Base-by-base conservation (phyloP, 495 filamentous ascomycete species). In the Penicillium pancosmium region DNA sequence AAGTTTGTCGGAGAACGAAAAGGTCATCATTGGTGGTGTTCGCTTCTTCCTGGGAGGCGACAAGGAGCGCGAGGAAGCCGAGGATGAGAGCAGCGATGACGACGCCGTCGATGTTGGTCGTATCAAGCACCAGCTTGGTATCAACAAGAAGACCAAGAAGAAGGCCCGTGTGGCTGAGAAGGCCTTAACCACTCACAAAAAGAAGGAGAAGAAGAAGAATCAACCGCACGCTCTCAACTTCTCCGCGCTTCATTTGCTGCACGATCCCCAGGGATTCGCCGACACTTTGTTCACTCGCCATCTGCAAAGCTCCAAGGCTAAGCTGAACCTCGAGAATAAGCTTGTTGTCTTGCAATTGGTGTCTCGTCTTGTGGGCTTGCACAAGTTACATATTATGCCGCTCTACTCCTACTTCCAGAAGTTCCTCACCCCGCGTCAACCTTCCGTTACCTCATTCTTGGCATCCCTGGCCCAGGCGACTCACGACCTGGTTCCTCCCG, bases 71-170 rank as follows among this genome's bases (percentile, higher is more conserved):
- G 94, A 98, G 67, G 93, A 98, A 62, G 78, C 88, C 48, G 90
- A 93, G 38, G 92, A 97, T 52, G 92, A 96, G 50, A 89, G 84
- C 69, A 93, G 90, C 71, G 91, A 93, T 68, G 84, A 85, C 10
- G 89, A 92, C 18, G 84, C 77, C 15, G 75, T 96, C 27, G 91
- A 97, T 68, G 80, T 98, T 59, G 86, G 82, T 34, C 87, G 87
- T 65, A 72, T 97, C 50, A 91, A 87, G 70, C 93, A 98, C 73
- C 89, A 91, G 65, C 81, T 84, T 40, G 86, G 83, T 9, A 94
- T 97, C 74, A 97, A 96, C 78, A 99, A 98, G 77, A 98, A 98
- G 80, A 88, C 86, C 12, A 91, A 86, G 67, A 98, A 97, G 79
- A 88, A 92, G 60, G 81, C 85, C 21, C 88, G 87, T 66, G 82